Evolutionary conservation across 2,329 filamentous ascomycete species (phyloP).

Genomic region (Venturia carpophila): DNA sequence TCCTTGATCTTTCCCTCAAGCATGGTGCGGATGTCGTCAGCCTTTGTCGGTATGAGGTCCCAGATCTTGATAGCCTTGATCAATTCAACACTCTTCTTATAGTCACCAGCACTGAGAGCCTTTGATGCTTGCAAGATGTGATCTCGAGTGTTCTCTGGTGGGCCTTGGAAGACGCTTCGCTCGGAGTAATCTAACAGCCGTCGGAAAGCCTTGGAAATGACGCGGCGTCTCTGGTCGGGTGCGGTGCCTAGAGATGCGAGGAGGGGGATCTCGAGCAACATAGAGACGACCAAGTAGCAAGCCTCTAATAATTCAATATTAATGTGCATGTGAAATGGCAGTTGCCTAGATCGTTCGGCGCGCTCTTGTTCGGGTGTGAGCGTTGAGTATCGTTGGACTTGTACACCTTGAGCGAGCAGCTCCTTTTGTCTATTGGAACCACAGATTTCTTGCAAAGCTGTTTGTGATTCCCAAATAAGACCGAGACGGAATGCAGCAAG

Average conservation of each 20-base stretch:
- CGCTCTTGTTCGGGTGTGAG: slow-evolving; percentile 97
- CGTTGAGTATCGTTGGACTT: slow-evolving; percentile 94
- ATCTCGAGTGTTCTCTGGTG: slow-evolving; percentile 96
- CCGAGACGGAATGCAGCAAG: slow-evolving; percentile 97
- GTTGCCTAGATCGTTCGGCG: slow-evolving; percentile 90
- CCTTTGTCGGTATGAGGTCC: slow-evolving; percentile 82
- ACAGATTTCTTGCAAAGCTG: slow-evolving; percentile 95
- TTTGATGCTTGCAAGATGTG: slow-evolving; percentile 99
- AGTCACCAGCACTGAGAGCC: slow-evolving; percentile 91
- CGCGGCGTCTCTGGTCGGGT: slow-evolving; percentile 91
- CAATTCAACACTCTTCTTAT: slow-evolving; percentile 91
- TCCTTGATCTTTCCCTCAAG: slow-evolving; percentile 97
- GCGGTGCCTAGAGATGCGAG: slow-evolving; percentile 95
- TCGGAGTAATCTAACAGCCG: slow-evolving; percentile 99
- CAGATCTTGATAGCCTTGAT: slow-evolving; percentile 99
- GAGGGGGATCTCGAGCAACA: slow-evolving; percentile 96
- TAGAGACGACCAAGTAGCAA: slow-evolving; percentile 97
- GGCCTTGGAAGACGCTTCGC: slow-evolving; percentile 97
- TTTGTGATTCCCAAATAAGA: slow-evolving; percentile 94
- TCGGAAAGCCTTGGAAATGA: slow-evolving; percentile 99
- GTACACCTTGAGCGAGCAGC: slow-evolving; percentile 91
- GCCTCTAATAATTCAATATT: slow-evolving; percentile 97
- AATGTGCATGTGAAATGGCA: slow-evolving; percentile 99
- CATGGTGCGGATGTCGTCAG: slow-evolving; percentile 93
- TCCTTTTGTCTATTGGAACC: slow-evolving; percentile 97